Evolutionary conservation across 768 basidiomycete genomes (phyloP), one percentile per base, ranked within the genome.

Genomic region (Steccherinum ochraceum): DNA sequence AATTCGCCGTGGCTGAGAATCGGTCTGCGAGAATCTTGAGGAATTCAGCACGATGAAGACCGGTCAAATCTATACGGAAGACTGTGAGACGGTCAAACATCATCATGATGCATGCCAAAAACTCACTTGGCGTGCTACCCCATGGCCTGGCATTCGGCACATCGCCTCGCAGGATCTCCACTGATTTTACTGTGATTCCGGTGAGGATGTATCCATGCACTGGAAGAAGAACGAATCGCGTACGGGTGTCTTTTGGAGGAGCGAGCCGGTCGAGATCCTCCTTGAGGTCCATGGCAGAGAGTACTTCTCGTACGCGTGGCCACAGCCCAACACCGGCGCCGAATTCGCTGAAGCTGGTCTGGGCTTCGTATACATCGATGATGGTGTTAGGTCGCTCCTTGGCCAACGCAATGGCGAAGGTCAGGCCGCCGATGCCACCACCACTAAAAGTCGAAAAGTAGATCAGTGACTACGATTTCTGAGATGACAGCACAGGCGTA

Each of bases 341-440:
- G 20, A 58, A 30, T 16, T 56, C 54, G 3, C 48, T 24, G 39
- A 60, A 54, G 19, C 48, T 25, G 0, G 50, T 21, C 0, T 55
- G 52, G 5, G 52, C 52, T 45, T 62, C 61, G 54, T 60, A 62
- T 5, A 62, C 50, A n/a, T 57, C 52, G 50, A 60, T 51, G 5
- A 56, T 40, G 21, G 60, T 50, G 25, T 58, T 52, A 5, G 50
- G 45, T 1, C 49, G 49, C 19, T 46, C 40, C 47, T 55, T 57
- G 24, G 46, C 26, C 11, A 62, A 48, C 12, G 53, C 49, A 18
- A 59, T 46, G 1, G 53, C 61, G 25, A 56, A 48, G 11, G 52
- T 10, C 12, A 62, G 48, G n/a, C 61, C 61, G 19, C 48, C 49
- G 24, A 59, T 52, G 2, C 61, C 61, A 3, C 45, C 58, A 26